Evolutionary conservation across 371 early-diverging fungal genomes (phyloP).

Genomic region (Sporodiniella umbellata): DNA sequence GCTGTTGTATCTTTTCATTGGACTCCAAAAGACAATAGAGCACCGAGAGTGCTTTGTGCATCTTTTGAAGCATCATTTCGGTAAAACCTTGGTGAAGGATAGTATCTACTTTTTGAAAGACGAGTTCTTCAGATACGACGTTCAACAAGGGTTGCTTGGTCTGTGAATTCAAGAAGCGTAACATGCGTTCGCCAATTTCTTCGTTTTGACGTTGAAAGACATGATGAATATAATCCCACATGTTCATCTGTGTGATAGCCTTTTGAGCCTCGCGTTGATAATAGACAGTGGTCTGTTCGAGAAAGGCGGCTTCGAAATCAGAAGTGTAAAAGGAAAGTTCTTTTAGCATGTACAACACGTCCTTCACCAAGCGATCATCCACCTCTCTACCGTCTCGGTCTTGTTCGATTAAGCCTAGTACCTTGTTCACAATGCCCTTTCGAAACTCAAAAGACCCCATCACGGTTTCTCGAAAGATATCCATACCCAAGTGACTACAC

Average conservation of each 20-base stretch:
- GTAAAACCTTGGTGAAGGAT: slow-evolving; percentile 70
- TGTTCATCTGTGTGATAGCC: slow-evolving; percentile 38
- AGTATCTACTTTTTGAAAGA: slow-evolving; percentile 56
- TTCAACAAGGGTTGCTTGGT: slow-evolving; percentile 57
- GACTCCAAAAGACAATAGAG: slow-evolving; percentile 39
- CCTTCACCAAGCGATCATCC: slow-evolving; percentile 55
- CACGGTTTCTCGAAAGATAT: slow-evolving; percentile 13
- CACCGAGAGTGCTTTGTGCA: slow-evolving; percentile 53
- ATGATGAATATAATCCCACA: slow-evolving; percentile 64
- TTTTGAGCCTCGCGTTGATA: slow-evolving; percentile 67
- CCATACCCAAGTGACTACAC: slow-evolving; percentile 8
- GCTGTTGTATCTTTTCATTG: slow-evolving; percentile 9
- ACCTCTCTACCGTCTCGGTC: slow-evolving; percentile 50
- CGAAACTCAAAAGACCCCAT: slow-evolving; percentile 6
- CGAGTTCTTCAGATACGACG: slow-evolving; percentile 59
- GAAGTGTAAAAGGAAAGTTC: slow-evolving; percentile 70
- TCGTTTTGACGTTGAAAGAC: slow-evolving; percentile 61
- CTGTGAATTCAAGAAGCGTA: slow-evolving; percentile 65
- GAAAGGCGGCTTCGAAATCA: slow-evolving; percentile 66
- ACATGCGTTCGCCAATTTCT: slow-evolving; percentile 58
- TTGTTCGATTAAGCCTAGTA: slow-evolving; percentile 5
- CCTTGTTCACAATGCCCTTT: slow-evolving; percentile 1
- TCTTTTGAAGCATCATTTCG: slow-evolving; percentile 57
- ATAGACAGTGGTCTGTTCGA: slow-evolving; percentile 61
- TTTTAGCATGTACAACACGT: slow-evolving; percentile 74